A percentile compares a stretch with the other conserved stretches of the same genome.
phyloP scores from a whole-genome alignment of 2,329 filamentous ascomycete species.

The Phyllosticta paracitricarpa region DNA sequence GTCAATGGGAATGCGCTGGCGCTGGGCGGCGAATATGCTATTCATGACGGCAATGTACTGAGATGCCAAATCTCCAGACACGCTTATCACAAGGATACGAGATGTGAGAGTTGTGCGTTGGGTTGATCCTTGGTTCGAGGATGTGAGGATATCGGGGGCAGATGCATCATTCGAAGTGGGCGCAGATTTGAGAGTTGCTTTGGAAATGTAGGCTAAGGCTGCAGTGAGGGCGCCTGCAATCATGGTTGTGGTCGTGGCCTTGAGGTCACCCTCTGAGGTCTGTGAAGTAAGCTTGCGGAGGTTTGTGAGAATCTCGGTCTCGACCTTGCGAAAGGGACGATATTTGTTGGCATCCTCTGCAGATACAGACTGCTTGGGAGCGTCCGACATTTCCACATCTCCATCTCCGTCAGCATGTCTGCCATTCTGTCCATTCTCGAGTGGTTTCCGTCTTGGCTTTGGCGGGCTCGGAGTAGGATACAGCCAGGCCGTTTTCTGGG shows the following conservation, averaged over 20 bases:
- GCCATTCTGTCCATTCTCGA: conserved; percentile 3
- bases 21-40: conserved; percentile 87
- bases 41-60: conserved; percentile 99
- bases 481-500: conserved; percentile 76
- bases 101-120: conserved; percentile 51
- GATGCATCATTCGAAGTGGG: conserved; percentile 28
- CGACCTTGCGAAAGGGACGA: conserved; percentile 79
- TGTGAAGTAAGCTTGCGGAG: conserved; percentile 61
- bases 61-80: conserved; percentile 75
- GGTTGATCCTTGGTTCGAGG: conserved; percentile 11
- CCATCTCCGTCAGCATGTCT: conserved; percentile 1
- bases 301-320: conserved; percentile 66
- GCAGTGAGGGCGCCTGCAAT: conserved; percentile 86
- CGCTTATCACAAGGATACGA: conserved; percentile 81
- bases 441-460: neutral
- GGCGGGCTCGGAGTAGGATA: conserved; percentile 52
- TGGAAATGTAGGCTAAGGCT: conserved; percentile 84
- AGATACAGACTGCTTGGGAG: conserved; percentile 16
- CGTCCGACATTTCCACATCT: conserved; percentile 10
- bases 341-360: conserved; percentile 70
- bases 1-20: conserved; percentile 81
- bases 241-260: conserved; percentile 66
- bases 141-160: conserved; percentile 21
- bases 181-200: conserved; percentile 50
- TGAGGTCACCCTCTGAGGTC: conserved; percentile 54